Evolutionary conservation across 1,284 basidiomycete genomes (phyloP), one percentile per base, ranked within the genome.

Genomic region (Hortiboletus rubellus): DNA sequence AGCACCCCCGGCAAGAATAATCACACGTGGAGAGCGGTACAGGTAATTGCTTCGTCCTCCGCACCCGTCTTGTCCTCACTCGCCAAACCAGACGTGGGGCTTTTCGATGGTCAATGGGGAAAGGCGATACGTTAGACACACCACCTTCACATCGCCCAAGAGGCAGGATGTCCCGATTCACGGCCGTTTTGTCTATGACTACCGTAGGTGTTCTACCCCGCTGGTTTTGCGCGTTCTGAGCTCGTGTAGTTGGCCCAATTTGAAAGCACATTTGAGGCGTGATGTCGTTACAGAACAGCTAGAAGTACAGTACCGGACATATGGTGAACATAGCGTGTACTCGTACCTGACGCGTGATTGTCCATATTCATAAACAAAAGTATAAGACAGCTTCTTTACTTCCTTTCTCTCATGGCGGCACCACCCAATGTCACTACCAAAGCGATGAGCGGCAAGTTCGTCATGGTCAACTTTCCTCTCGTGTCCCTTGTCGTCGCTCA

Each of bases 121-220:
- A 66, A 80, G 84, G 64, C 77, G 85, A 59, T 83, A 90, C 63
- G 74, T 77, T 14, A 76, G 88, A 55, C 84, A 82, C 63, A 71
- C 89, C 60, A 77, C 81, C 63, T 90, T 91, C 70, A 83, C 79
- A n/a, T 86, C 85, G 6, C 80, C 86, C 1, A 64, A 76, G 30
- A 80, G 74, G n/a, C 79, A 87, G 62, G 78, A 83, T 22, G 57
- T 60, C 7, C 61, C 66, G 37, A 81, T 90, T 54, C 73, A 81
- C 56, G 75, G 76, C 27, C 80, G 78, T 50, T 66, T 91, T 47
- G 78, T 88, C 15, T 91, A 90, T 62, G 86, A 91, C 66, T 91
- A 89, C 61, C 45, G 82, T 82, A n/a, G 58, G 72, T 60, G 2
- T 31, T 30, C 41, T 8, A 18, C 11, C 12, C n/a, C 14, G n/a